Conservation (phyloP, 805 yeast species). For the Metschnikowia kofuensis region DNA sequence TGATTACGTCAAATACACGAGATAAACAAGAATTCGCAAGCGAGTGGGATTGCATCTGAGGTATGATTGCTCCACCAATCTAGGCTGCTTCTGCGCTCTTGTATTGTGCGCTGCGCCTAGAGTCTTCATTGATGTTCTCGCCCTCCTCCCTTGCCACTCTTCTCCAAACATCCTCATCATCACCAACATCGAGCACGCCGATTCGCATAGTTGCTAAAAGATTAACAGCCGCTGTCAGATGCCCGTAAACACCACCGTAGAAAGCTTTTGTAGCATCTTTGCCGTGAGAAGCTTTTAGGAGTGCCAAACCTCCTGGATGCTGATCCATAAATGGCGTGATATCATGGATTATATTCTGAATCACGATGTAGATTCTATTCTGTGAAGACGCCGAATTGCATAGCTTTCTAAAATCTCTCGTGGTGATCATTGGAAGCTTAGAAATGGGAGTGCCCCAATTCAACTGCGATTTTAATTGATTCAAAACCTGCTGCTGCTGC, state of each 20-base stretch:
- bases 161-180: conserved; percentile 81
- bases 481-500: conserved; percentile 79
- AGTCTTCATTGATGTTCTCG: conserved; percentile 23
- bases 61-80: background rate
- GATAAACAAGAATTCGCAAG: too few species aligned
- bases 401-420: conserved; percentile 43
- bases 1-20: background rate
- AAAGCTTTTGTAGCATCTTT: conserved; percentile 93
- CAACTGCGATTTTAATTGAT: conserved; percentile 68
- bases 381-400: conserved; percentile 34
- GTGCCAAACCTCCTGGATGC: conserved; percentile 90
- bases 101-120: conserved; percentile 11
- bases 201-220: conserved; percentile 90
- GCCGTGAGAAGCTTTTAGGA: conserved; percentile 78
- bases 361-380: conserved; percentile 67
- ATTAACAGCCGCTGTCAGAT: conserved; percentile 91
- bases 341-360: conserved; percentile 90
- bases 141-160: conserved; percentile 67
- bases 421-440: conserved; percentile 65
- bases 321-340: conserved; percentile 86
- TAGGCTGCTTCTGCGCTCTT: conserved; percentile 18
- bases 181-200: conserved; percentile 77
- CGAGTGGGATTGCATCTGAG: too few species aligned
- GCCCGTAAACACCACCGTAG: conserved; percentile 92
- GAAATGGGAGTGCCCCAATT: conserved; percentile 96